Evolutionary conservation across 2,329 filamentous ascomycete species (phyloP), one percentile per base, ranked within the genome.

Genomic region (Grosmannia clavigera): DNA sequence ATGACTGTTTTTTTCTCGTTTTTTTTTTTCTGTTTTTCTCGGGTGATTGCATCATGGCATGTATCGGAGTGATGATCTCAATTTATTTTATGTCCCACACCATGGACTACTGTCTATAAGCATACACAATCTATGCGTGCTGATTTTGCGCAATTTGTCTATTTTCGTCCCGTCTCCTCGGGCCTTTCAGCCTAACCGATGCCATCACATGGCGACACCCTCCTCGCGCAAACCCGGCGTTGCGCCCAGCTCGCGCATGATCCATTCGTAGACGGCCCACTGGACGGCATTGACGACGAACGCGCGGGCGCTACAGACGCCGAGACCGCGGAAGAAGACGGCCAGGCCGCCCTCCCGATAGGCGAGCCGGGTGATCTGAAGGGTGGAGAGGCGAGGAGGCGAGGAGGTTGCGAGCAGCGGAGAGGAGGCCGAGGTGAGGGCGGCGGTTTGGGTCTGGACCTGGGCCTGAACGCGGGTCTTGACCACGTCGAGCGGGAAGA

Each of bases 221-320:
- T 50, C 27, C 1, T 56, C 25, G 11, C 35, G 38, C 22, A n/a
- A 25, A 1, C 29, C 43, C 2, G 55, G 55, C 43, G 29, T 19
- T 19, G 57, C 33, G 19, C 22, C 33, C 27, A 85, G 68, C 67
- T 81, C 76, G 31, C 71, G 69, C 87, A 96, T 92, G 67, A 90
- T 82, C 84, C 87, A 90, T 74, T 96, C 92, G 70, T 96, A 96
- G 6, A 90, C 83, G 29, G 87, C 87, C 92, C 92, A 97, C 75
- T 91, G 79, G n/a, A 90, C 87, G 2, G 92, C 92, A 75, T 96
- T 96, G 48, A 96, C 92, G 58, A 95, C 76, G 70, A 97, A 96
- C 0, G 92, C 92, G 65, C 92, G 78, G 10, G 88, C 73, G 71
- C 89, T 95, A 71, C 92, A 97, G 38, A 96, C 79, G 0, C 84